phyloP scores from a whole-genome alignment of 2,329 filamentous ascomycete genomes.

The Fusarium lateritium region DNA sequence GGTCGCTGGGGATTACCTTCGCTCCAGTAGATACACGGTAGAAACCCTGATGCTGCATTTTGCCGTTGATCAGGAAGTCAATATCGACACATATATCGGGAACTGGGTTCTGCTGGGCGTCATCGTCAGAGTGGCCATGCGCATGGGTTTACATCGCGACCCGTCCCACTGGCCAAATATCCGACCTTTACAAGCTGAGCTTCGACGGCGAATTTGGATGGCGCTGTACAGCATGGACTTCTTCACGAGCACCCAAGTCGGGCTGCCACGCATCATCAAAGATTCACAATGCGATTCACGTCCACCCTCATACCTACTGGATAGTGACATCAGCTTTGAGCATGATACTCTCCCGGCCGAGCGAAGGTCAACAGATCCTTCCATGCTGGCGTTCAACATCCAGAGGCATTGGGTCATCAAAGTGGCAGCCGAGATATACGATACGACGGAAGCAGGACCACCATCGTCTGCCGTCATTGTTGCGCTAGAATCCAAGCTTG shows the following conservation, averaged over 20 bases:
- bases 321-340: slow-evolving; percentile 2
- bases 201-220: slow-evolving; percentile 36
- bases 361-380: slow-evolving; percentile 13
- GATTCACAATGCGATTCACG: slow-evolving; percentile 36
- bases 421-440: slow-evolving; percentile 19
- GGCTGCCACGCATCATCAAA: slow-evolving; percentile 40
- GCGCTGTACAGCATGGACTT: slow-evolving; percentile 40
- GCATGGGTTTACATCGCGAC: slow-evolving; percentile 38
- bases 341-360: background rate
- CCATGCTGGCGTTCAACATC: slow-evolving; percentile 12
- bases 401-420: slow-evolving; percentile 18
- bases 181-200: slow-evolving; percentile 34
- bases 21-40: slow-evolving; percentile 30
- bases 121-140: slow-evolving; percentile 34
- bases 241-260: slow-evolving; percentile 39
- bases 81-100: slow-evolving; percentile 18
- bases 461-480: background rate
- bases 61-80: slow-evolving; percentile 33
- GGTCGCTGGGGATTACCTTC: slow-evolving; percentile 36
- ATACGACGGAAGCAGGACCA: slow-evolving; percentile 14
- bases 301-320: slow-evolving; percentile 18
- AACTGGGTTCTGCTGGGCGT: slow-evolving; percentile 40
- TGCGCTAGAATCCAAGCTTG: slow-evolving; percentile 2
- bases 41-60: slow-evolving; percentile 40
- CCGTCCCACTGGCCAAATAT: slow-evolving; percentile 38